phyloP scores from a whole-genome alignment of 2,329 filamentous ascomycete genomes.

The Pyrenophora graminea region DNA sequence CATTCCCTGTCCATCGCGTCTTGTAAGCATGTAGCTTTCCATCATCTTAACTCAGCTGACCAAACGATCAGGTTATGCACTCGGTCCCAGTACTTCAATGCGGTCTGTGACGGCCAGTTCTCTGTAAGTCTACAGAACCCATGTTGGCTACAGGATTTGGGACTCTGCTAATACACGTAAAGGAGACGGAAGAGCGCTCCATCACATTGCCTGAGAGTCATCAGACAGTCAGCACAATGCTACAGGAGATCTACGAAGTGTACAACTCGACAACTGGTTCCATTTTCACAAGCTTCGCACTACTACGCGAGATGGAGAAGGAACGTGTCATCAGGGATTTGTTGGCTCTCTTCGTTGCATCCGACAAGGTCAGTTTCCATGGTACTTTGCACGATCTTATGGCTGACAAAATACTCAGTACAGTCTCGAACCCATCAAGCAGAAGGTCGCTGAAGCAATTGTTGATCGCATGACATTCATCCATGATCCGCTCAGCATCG shows the following conservation, averaged over 20 bases:
- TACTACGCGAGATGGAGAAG: slow-evolving; percentile 18
- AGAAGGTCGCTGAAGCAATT: slow-evolving; percentile 17
- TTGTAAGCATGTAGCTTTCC: slow-evolving; percentile 11
- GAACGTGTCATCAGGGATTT: slow-evolving; percentile 16
- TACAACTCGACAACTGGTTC: slow-evolving; percentile 24
- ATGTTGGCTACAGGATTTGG: neutral
- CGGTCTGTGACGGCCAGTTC: slow-evolving; percentile 23
- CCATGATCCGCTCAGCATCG: slow-evolving; percentile 15
- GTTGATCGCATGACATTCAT: slow-evolving; percentile 27
- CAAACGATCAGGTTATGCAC: slow-evolving; percentile 16
- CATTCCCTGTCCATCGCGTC: slow-evolving; percentile 26
- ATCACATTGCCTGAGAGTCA: slow-evolving; percentile 23
- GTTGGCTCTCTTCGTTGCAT: slow-evolving; percentile 23
- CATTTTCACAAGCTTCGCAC: slow-evolving; percentile 25
- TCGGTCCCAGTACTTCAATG: slow-evolving; percentile 25
- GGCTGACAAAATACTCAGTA: slow-evolving; percentile 20
- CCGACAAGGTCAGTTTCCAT: slow-evolving; percentile 24
- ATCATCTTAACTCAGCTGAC: neutral
- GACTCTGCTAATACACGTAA: neutral
- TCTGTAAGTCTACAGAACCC: slow-evolving; percentile 5
- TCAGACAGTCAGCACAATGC: slow-evolving; percentile 13
- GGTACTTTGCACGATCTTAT: neutral
- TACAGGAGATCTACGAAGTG: slow-evolving; percentile 26
- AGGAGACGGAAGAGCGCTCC: slow-evolving; percentile 17
- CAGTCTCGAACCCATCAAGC: slow-evolving; percentile 22